Percentiles rank a stretch among this genome's conserved stretches.
Conservation (phyloP, 2,329 filamentous ascomycete species). For the Pseudogymnoascus sp. region DNA sequence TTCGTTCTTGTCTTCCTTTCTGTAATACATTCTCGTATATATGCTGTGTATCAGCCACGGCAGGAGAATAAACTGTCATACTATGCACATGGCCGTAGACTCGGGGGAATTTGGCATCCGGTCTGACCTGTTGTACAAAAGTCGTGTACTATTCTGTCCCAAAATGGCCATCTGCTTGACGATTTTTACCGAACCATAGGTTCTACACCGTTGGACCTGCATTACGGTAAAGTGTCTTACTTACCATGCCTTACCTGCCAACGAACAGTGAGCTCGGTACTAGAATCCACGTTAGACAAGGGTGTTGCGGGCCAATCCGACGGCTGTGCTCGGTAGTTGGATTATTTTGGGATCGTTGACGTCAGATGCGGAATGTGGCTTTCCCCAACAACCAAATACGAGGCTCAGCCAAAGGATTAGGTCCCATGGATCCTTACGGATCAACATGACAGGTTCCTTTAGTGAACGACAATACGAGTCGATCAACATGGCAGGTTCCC, state of each 20-base stretch:
- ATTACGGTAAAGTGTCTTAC: background rate
- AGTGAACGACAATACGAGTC: background rate
- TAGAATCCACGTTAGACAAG: background rate
- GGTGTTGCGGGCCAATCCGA: background rate
- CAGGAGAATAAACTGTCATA: background rate
- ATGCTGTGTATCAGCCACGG: background rate
- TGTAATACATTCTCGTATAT: background rate
- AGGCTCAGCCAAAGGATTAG: background rate
- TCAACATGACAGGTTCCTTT: slow-evolving; percentile 1
- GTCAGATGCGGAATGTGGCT: background rate
- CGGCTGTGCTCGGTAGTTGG: background rate
- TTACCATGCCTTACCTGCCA: background rate
- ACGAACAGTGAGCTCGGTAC: background rate
- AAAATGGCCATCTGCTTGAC: background rate
- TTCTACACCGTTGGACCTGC: background rate
- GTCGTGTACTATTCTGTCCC: background rate
- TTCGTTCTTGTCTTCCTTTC: background rate
- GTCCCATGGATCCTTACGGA: background rate
- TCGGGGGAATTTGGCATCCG: background rate
- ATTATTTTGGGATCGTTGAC: background rate
- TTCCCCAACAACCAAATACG: background rate
- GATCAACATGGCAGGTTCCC: background rate
- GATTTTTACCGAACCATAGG: background rate
- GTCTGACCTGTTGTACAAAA: background rate
- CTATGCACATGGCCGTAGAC: background rate